Conservation (phyloP, 1,284 basidiomycete species). For the Austroboletus novae-zelandiae region DNA sequence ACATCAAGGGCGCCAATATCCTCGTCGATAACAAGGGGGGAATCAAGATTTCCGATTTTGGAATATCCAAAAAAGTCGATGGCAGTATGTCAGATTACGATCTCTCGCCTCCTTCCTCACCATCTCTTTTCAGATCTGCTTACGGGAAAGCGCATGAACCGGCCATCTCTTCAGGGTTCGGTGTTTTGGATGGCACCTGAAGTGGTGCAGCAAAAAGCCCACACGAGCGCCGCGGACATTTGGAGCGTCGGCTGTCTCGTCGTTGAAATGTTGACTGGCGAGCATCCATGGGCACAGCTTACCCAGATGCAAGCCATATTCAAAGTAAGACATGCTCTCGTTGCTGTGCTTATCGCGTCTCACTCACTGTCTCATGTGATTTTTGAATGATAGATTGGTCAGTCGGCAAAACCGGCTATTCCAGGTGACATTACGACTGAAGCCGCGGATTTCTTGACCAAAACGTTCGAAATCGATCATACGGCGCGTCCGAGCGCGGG, state of each 20-base stretch:
- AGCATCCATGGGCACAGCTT: constrained; percentile 95
- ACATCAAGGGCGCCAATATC: constrained; percentile 98
- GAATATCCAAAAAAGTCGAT: constrained; percentile 96
- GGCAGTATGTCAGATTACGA: constrained; percentile 64
- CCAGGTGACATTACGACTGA: constrained; percentile 87
- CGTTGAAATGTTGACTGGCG: constrained; percentile 98
- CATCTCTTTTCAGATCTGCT: constrained; percentile 57
- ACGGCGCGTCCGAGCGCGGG: constrained; percentile 79
- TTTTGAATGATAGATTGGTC: constrained; percentile 68
- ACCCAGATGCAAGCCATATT: constrained; percentile 99
- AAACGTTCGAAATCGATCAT: constrained; percentile 85
- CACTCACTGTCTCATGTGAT: not conserved
- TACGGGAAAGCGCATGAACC: constrained; percentile 74
- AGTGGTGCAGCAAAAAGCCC: constrained; percentile 93
- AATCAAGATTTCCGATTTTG: constrained; percentile 98
- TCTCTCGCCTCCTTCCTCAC: too few relatives aligned
- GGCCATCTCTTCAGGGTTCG: constrained; percentile 93
- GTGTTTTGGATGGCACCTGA: constrained; percentile 99
- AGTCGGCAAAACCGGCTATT: constrained; percentile 77
- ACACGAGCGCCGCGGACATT: constrained; percentile 95
- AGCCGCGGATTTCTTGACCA: constrained; percentile 79
- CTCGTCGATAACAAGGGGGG: constrained; percentile 98
- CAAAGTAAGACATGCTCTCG: constrained; percentile 53
- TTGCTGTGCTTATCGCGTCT: not conserved
- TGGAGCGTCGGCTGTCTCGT: constrained; percentile 98